phyloP scores from a whole-genome alignment of 768 basidiomycete species.

The Phylloporus sp. region DNA sequence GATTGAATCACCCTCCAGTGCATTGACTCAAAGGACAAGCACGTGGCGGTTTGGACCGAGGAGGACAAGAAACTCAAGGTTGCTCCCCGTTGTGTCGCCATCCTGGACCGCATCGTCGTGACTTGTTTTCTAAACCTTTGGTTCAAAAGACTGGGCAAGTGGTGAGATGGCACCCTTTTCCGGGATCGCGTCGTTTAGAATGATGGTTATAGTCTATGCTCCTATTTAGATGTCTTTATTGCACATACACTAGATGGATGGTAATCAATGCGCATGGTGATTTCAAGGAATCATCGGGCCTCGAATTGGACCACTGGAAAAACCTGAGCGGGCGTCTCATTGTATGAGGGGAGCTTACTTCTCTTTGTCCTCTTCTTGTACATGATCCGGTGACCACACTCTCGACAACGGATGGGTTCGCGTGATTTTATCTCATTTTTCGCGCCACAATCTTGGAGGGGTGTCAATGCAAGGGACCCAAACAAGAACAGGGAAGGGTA shows the following conservation, averaged over 20 bases:
- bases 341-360: conserved; percentile 52
- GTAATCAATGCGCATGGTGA: too few species aligned
- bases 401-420: conserved; percentile 92
- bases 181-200: not conserved
- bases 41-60: conserved; percentile 46
- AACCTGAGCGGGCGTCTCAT: not conserved
- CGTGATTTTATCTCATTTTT: conserved; percentile 88
- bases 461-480: conserved; percentile 9
- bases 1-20: conserved; percentile 35
- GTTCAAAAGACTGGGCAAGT: conserved; percentile 41
- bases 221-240: conserved; percentile 6
- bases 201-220: conserved; percentile 14
- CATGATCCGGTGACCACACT: conserved; percentile 98
- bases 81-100: conserved; percentile 33
- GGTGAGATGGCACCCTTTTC: conserved; percentile 32
- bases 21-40: conserved; percentile 44
- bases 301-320: conserved; percentile 33
- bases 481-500: conserved; percentile 30
- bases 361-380: conserved; percentile 94
- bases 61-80: conserved; percentile 39
- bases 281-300: conserved; percentile 21
- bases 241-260: not conserved
- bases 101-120: conserved; percentile 50
- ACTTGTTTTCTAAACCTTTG: conserved; percentile 53
- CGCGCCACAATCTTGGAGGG: conserved; percentile 74